Conservation (phyloP, 345 rosid species). For the Camelina laxa region DNA sequence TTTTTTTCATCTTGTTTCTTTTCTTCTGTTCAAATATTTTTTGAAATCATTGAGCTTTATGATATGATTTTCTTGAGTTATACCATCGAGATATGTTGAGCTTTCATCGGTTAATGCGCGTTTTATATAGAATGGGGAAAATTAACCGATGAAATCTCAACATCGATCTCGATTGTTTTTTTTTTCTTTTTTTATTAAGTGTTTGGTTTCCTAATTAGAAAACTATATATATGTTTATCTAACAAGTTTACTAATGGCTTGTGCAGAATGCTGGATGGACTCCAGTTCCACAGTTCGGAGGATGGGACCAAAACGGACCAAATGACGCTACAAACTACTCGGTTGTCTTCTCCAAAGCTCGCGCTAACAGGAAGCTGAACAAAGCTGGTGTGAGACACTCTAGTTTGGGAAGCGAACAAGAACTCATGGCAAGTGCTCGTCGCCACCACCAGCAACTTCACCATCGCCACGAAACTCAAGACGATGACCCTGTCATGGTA, state of each 20-base stretch:
- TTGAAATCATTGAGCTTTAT: not conserved
- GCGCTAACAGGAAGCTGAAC: conserved; percentile 69
- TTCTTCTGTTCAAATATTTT: not conserved
- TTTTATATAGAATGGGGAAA: conserved; percentile 35
- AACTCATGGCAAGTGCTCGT: conserved; percentile 43
- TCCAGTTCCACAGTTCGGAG: conserved; percentile 83
- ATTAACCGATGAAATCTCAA: conserved; percentile 40
- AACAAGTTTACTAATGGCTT: conserved; percentile 6
- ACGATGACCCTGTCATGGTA: conserved; percentile 62
- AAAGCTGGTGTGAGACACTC: conserved; percentile 50
- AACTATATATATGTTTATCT: not conserved
- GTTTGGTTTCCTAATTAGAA: not conserved
- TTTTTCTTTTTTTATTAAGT: not conserved
- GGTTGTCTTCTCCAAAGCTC: conserved; percentile 66
- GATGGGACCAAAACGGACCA: conserved; percentile 62
- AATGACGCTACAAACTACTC: conserved; percentile 62
- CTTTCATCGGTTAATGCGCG: conserved; percentile 41
- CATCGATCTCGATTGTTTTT: not conserved
- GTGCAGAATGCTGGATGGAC: conserved; percentile 53
- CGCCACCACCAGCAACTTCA: conserved; percentile 41
- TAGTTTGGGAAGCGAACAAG: conserved; percentile 64
- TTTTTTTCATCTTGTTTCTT: not conserved
- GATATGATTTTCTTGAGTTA: not conserved
- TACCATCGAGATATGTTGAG: conserved; percentile 30
- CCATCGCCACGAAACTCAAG: conserved; percentile 34